A percentile compares a stretch with the other conserved stretches of the same genome.
Evolutionary conservation across 2,329 filamentous ascomycete genomes (phyloP).

Genomic region (Alternaria viburni): DNA sequence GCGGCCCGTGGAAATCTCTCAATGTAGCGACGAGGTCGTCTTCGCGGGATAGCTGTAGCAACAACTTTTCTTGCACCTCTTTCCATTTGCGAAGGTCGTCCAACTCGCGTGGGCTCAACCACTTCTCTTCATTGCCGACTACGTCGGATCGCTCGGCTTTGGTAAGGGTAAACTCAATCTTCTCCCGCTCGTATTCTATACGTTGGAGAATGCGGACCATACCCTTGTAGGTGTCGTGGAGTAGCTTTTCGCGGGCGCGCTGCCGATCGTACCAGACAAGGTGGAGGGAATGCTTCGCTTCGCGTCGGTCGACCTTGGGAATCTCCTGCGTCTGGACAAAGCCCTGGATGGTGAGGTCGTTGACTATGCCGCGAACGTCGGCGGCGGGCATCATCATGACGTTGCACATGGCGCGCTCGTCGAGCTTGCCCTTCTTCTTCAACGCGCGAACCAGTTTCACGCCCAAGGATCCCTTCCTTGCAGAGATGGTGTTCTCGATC

Average conservation of each 20-base stretch:
- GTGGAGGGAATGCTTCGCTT: slow-evolving; percentile 84
- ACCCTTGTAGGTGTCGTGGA: slow-evolving; percentile 85
- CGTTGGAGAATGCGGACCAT: slow-evolving; percentile 88
- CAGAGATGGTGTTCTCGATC: slow-evolving; percentile 80
- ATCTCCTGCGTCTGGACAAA: slow-evolving; percentile 94
- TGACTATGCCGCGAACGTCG: slow-evolving; percentile 83
- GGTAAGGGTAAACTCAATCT: slow-evolving; percentile 73
- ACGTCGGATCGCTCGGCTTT: slow-evolving; percentile 88
- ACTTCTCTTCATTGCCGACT: slow-evolving; percentile 80
- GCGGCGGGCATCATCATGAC: slow-evolving; percentile 83
- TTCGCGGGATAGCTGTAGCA: slow-evolving; percentile 78
- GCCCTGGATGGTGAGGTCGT: slow-evolving; percentile 83
- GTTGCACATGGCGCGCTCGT: slow-evolving; percentile 85
- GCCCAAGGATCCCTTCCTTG: slow-evolving; percentile 76
- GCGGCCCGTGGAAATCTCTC: slow-evolving; percentile 63
- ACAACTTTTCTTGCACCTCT: slow-evolving; percentile 70
- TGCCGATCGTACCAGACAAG: slow-evolving; percentile 90
- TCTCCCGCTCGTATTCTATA: slow-evolving; percentile 74
- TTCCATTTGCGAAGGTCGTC: slow-evolving; percentile 69
- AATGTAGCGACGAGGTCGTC: slow-evolving; percentile 86
- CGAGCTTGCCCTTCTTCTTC: slow-evolving; percentile 86
- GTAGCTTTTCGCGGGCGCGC: slow-evolving; percentile 70
- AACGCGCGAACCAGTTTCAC: slow-evolving; percentile 86
- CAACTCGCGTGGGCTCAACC: slow-evolving; percentile 76
- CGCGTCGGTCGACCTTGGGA: slow-evolving; percentile 81